Conservation (phyloP, 257 asterid species). For the Solanum sitiens region DNA sequence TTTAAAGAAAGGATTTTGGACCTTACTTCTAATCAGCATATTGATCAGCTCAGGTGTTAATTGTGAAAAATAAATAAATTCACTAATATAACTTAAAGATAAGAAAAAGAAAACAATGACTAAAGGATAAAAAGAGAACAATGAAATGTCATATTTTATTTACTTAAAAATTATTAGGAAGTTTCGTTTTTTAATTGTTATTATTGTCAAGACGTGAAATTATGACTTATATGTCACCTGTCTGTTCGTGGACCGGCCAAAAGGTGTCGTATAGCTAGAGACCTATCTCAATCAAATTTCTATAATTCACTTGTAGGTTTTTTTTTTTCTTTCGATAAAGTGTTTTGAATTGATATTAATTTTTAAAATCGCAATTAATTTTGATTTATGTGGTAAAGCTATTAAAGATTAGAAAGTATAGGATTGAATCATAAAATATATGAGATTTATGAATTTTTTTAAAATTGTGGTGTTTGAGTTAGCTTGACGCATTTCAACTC, state of each 20-base stretch:
- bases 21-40: neutral
- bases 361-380: neutral
- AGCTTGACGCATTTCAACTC: too few species aligned
- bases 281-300: neutral
- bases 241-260: neutral
- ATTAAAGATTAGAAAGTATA: neutral
- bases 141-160: neutral
- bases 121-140: neutral
- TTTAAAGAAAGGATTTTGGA: too few species aligned
- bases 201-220: neutral
- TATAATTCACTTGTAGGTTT: neutral
- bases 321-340: neutral
- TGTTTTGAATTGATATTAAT: rapidly evolving
- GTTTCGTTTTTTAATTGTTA: neutral
- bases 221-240: neutral
- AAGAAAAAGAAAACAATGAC: neutral
- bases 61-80: neutral
- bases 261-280: neutral
- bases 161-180: neutral
- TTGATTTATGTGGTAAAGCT: rapidly evolving
- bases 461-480: too few species aligned
- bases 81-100: neutral
- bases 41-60: neutral
- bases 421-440: neutral
- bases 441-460: too few species aligned